Conservation (phyloP, 345 rosid species). For the Aquilaria yunnanensis region DNA sequence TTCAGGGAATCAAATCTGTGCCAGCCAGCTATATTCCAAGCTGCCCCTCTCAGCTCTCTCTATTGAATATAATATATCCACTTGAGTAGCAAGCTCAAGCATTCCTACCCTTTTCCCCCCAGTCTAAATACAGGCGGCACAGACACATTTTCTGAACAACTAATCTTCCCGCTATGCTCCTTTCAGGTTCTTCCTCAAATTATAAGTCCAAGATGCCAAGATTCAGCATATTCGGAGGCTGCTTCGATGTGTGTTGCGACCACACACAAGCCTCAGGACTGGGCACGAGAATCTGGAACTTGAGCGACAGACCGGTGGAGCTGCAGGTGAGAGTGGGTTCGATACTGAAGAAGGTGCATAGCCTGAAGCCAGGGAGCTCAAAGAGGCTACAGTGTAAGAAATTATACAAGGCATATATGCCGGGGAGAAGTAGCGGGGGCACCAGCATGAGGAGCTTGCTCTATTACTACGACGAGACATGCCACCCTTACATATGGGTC, state of each 20-base stretch:
- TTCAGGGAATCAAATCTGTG: slow-evolving; percentile 13
- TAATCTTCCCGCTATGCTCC: too few relatives aligned
- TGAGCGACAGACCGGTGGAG: slow-evolving; percentile 65
- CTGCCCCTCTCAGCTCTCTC: not conserved
- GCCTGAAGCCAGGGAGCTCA: slow-evolving; percentile 74
- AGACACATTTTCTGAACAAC: too few relatives aligned
- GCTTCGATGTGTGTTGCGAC: slow-evolving; percentile 71
- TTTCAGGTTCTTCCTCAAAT: too few relatives aligned
- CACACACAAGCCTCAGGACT: slow-evolving; percentile 43
- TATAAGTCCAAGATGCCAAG: slow-evolving; percentile 24
- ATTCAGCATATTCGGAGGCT: slow-evolving; percentile 45
- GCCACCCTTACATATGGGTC: slow-evolving; percentile 83
- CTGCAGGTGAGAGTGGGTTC: slow-evolving; percentile 82
- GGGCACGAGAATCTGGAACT: slow-evolving; percentile 69
- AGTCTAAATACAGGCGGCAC: too few relatives aligned
- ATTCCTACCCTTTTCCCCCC: too few relatives aligned
- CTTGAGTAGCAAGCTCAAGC: too few relatives aligned
- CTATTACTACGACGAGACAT: slow-evolving; percentile 68
- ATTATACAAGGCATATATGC: slow-evolving; percentile 74
- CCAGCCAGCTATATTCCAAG: slow-evolving; percentile 6
- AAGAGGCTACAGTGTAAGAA: slow-evolving; percentile 65
- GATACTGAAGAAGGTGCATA: slow-evolving; percentile 68
- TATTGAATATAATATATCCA: too few relatives aligned
- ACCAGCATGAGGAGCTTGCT: slow-evolving; percentile 53
- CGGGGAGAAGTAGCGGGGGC: slow-evolving; percentile 18